phyloP scores from a whole-genome alignment of 768 basidiomycete species.

The Dendrothele bispora region DNA sequence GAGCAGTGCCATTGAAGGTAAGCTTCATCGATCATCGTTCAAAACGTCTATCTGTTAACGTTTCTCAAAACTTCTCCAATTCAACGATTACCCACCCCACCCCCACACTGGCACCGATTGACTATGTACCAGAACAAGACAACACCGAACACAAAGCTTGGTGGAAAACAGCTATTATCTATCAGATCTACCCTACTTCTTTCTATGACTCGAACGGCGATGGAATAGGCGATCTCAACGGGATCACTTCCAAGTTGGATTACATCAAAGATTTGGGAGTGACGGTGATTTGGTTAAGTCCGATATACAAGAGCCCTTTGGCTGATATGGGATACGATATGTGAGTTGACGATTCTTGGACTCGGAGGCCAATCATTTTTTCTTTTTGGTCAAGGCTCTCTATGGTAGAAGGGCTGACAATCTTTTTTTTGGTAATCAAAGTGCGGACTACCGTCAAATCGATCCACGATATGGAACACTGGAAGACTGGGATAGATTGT shows the following conservation, averaged over 20 bases:
- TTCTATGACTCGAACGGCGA: constrained; percentile 74
- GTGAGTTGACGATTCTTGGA: constrained; percentile 33
- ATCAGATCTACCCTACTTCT: constrained; percentile 72
- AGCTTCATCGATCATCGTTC: neutral
- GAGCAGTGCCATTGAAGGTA: neutral
- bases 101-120: neutral
- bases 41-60: neutral
- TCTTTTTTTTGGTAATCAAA: constrained; percentile 19
- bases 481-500: constrained; percentile 55
- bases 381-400: neutral
- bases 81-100: neutral
- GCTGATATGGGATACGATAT: constrained; percentile 79
- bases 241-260: constrained; percentile 63
- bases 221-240: constrained; percentile 68
- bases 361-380: neutral
- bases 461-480: constrained; percentile 67
- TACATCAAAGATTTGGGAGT: constrained; percentile 70
- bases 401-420: neutral
- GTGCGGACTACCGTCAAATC: constrained; percentile 65
- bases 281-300: constrained; percentile 68
- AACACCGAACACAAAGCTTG: constrained; percentile 26
- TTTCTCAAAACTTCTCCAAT: neutral
- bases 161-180: constrained; percentile 62
- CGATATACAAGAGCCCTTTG: constrained; percentile 67
- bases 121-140: neutral